A percentile compares a stretch with the other conserved stretches of the same genome.
Conservation (phyloP, 768 basidiomycete species). For the Porpolomopsis calyptriformis region DNA sequence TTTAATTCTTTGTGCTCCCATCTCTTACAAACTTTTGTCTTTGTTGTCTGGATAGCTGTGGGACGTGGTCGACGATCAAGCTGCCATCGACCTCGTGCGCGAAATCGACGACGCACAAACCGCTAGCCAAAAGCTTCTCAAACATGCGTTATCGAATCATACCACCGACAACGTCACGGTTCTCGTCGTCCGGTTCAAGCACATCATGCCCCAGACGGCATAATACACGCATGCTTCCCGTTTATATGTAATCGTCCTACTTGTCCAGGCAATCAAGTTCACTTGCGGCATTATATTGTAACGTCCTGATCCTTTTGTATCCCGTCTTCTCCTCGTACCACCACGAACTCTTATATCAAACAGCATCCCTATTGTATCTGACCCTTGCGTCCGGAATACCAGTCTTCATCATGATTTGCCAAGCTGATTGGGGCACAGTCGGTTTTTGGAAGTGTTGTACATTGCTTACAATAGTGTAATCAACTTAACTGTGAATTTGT, state of each 20-base stretch:
- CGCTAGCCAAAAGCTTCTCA: constrained; percentile 64
- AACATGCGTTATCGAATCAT: constrained; percentile 78
- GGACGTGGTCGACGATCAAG: constrained; percentile 91
- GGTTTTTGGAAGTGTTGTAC: neutral
- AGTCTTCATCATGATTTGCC: too few species aligned
- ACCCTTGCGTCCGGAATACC: too few species aligned
- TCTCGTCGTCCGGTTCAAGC: constrained; percentile 75
- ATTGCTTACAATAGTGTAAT: neutral
- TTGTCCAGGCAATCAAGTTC: too few species aligned
- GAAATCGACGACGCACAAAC: constrained; percentile 66
- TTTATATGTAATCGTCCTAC: too few species aligned
- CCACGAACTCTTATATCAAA: too few species aligned
- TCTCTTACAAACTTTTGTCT: too few species aligned
- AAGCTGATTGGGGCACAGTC: too few species aligned
- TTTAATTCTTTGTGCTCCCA: constrained; percentile 2
- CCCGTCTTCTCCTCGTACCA: too few species aligned
- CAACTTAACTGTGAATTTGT: constrained; percentile 4
- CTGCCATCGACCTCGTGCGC: constrained; percentile 77
- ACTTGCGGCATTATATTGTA: too few species aligned
- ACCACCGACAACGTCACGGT: constrained; percentile 94
- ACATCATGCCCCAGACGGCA: constrained; percentile 19
- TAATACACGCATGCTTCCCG: too few species aligned
- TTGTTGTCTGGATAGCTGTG: constrained; percentile 54
- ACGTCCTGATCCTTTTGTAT: too few species aligned
- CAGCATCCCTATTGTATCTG: too few species aligned